Conservation (phyloP, 2,329 filamentous ascomycete species). For the Paracamarosporium sp. region DNA sequence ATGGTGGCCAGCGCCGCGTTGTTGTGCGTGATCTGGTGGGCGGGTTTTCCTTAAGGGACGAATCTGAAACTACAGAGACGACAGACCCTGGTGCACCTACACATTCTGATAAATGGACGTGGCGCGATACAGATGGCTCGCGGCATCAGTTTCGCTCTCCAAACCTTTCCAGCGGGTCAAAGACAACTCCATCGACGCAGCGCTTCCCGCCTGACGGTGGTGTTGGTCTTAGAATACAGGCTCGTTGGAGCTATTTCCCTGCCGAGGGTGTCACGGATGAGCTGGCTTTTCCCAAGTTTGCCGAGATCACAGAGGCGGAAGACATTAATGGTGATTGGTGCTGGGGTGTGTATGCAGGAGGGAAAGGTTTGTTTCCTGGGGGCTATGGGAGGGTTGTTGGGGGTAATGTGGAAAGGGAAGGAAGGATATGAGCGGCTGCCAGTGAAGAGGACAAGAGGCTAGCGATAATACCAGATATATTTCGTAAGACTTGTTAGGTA, state of each 20-base stretch:
- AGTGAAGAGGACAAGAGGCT: too few species aligned
- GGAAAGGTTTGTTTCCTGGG: constrained; percentile 79
- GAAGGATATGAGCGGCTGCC: constrained; percentile 10
- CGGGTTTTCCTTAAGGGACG: constrained; percentile 71
- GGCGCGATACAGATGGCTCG: constrained; percentile 44
- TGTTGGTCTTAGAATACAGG: constrained; percentile 67
- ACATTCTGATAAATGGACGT: constrained; percentile 33
- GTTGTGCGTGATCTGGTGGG: constrained; percentile 79
- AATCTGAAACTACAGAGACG: constrained; percentile 43
- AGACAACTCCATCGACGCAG: constrained; percentile 2
- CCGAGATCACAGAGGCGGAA: constrained; percentile 82
- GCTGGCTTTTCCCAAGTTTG: constrained; percentile 80
- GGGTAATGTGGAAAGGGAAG: constrained; percentile 15
- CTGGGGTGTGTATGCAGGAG: constrained; percentile 83
- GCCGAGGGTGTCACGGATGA: constrained; percentile 71
- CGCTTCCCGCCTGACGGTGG: constrained; percentile 79
- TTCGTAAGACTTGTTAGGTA: background rate
- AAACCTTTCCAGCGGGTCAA: background rate
- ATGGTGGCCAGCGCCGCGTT: constrained; percentile 70
- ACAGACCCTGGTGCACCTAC: background rate
- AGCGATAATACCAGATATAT: background rate
- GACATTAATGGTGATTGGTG: constrained; percentile 93
- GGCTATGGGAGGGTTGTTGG: constrained; percentile 68
- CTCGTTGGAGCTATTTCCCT: constrained; percentile 82
- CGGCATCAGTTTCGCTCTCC: constrained; percentile 26